Evolutionary conservation across 371 early-diverging fungal species (phyloP), one percentile per base, ranked within the genome.

Genomic region (Haplosporangium sp.): DNA sequence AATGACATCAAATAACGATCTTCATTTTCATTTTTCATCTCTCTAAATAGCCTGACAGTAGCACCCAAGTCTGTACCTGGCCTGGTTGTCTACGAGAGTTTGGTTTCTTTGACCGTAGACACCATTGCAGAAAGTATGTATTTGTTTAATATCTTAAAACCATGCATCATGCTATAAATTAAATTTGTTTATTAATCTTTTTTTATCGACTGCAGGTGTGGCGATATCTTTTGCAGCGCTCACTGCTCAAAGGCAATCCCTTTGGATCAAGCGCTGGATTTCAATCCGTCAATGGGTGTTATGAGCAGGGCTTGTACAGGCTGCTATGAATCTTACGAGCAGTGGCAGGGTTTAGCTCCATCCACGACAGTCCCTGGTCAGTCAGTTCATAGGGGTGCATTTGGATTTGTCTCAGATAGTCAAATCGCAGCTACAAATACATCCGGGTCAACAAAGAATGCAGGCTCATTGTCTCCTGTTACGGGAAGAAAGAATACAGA

Each of bases 171-270:
- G n/a, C 61, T 13, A 5, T 19, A n/a, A 19, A 8, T 20, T 38
- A 11, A 47, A 27, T 20, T 38, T 20, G n/a, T 20, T 3, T 9
- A 13, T 38, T 42, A 39, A 34, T 6, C 20, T 27, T 19, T 60
- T n/a, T 37, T 50, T 35, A 15, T 10, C 48, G 35, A 13, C 19
- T 38, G 40, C 38, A 79, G 81, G 60, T 79, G 81, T 47, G 81
- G 81, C 60, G 81, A 79, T 47, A 79, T 79, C 71, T 79, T 79
- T 68, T 79, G 81, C 71, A 71, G 81, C 44, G 74, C 71, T 37
- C 81, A 79, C 68, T 74, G 81, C 68, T 71, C 81, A 71, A 79
- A 79, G 69, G 47, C 71, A 1, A 45, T 79, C 57, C 81, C 74
- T 19, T 62, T 79, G 44, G 81, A 79, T 48, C 58, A 74, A 3